Percentiles rank a stretch among this genome's conserved stretches.
Conservation (phyloP, 2,329 filamentous ascomycete genomes). For the Nakataea oryzae region DNA sequence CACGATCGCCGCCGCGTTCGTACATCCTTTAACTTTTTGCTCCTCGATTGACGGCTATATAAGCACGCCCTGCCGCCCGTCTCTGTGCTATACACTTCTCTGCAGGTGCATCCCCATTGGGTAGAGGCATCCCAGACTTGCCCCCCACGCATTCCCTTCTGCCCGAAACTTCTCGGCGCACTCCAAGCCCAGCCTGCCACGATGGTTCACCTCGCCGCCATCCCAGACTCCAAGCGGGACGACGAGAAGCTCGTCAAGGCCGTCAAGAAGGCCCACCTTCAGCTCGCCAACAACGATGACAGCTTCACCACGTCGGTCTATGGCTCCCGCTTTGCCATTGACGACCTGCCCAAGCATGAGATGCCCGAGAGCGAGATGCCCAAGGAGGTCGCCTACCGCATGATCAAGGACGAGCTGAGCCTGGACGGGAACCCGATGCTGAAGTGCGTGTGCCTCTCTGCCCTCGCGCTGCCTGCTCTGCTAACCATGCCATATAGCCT, state of each 20-base stretch:
- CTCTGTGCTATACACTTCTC: too few species aligned
- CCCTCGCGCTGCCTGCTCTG: not conserved
- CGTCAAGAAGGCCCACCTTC: conserved; percentile 31
- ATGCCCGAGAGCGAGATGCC: conserved; percentile 93
- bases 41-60: too few species aligned
- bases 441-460: conserved; percentile 39
- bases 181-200: too few species aligned
- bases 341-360: conserved; percentile 70
- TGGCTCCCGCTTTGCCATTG: conserved; percentile 70
- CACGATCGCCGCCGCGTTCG: too few species aligned
- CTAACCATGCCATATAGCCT: conserved; percentile 41
- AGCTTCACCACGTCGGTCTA: conserved; percentile 73
- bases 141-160: not conserved
- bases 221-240: conserved; percentile 22
- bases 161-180: not conserved
- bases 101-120: too few species aligned
- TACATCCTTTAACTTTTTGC: too few species aligned
- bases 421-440: conserved; percentile 87
- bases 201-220: conserved; percentile 12
- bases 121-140: too few species aligned
- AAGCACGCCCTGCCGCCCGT: too few species aligned
- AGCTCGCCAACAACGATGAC: conserved; percentile 41
- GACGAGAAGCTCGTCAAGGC: conserved; percentile 19
- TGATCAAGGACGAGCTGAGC: conserved; percentile 93
- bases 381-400: conserved; percentile 80